Conservation (phyloP, 2,329 filamentous ascomycete genomes). For the Lojkania enalia region DNA sequence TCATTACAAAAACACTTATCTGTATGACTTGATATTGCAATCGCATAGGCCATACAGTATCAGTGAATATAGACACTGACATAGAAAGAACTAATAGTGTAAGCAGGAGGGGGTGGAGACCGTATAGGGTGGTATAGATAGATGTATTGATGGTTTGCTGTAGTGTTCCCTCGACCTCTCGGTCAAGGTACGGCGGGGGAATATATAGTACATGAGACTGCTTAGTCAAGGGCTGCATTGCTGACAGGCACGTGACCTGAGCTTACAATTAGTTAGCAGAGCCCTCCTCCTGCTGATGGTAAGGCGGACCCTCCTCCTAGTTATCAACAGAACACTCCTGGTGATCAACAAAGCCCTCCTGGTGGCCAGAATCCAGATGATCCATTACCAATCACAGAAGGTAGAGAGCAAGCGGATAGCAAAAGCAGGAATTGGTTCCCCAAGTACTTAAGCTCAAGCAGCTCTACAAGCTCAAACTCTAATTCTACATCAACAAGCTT, state of each 20-base stretch:
- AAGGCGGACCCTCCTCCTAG: not conserved
- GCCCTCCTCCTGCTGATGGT: not conserved
- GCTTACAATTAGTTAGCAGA: not conserved
- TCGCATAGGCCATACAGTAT: not conserved
- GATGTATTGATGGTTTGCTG: too few relatives aligned
- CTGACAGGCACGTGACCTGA: too few relatives aligned
- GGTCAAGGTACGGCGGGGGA: too few relatives aligned
- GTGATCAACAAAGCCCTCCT: not conserved
- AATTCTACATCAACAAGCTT: not conserved
- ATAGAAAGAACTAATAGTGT: conserved; percentile 3
- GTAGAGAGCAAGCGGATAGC: not conserved
- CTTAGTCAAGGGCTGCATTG: too few relatives aligned
- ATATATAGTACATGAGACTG: too few relatives aligned
- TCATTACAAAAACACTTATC: too few relatives aligned
- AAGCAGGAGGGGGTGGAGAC: too few relatives aligned
- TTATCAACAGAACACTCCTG: not conserved
- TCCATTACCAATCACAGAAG: not conserved
- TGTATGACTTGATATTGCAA: too few relatives aligned
- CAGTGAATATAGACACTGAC: conserved; percentile 2
- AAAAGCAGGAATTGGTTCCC: conserved; percentile 2
- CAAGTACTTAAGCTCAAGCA: not conserved
- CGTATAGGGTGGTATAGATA: too few relatives aligned
- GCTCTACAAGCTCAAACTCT: conserved; percentile 1
- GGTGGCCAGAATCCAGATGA: conserved; percentile 1
- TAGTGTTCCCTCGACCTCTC: too few relatives aligned